Conservation (phyloP, 2,329 filamentous ascomycete genomes). For the Helminthosporium solani region DNA sequence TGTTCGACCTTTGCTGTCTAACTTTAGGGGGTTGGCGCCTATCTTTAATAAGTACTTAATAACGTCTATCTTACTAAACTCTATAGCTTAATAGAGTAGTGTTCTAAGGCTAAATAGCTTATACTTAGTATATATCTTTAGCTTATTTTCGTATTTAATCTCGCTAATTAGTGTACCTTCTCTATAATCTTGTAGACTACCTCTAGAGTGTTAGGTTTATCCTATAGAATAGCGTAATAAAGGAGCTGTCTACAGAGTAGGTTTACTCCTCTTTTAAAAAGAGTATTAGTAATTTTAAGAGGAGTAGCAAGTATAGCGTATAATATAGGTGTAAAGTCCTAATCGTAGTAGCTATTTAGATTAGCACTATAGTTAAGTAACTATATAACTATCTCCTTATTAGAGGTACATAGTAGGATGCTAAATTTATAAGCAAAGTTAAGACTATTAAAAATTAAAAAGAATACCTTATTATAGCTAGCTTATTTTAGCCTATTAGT, state of each 20-base stretch:
- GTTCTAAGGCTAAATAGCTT: constrained; percentile 9
- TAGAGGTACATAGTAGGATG: constrained; percentile 5
- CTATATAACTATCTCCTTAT: constrained; percentile 8
- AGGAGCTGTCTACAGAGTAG: constrained; percentile 10
- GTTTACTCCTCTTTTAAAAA: constrained; percentile 6
- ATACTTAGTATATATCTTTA: constrained; percentile 1
- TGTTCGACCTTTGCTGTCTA: constrained; percentile 8
- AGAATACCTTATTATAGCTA: not conserved
- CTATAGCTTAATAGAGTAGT: constrained; percentile 11
- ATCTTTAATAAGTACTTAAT: constrained; percentile 10
- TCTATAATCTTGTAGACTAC: constrained; percentile 8
- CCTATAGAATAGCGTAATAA: constrained; percentile 6
- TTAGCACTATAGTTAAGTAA: constrained; percentile 9
- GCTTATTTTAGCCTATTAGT: not conserved
- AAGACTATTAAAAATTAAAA: not conserved
- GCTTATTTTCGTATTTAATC: constrained; percentile 10
- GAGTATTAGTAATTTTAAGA: constrained; percentile 3
- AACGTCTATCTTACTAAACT: constrained; percentile 9
- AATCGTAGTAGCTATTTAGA: constrained; percentile 9
- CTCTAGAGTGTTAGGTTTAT: constrained; percentile 6
- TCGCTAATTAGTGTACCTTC: constrained; percentile 9
- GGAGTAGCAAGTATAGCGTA: constrained; percentile 7
- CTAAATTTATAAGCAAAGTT: not conserved
- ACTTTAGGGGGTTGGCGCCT: constrained; percentile 6
- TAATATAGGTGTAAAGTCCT: constrained; percentile 5